These are phyloP conservation scores for Boletus sp. DNA, from an alignment of 1,284 basidiomycete genomes.

Conservation along the genomic window DNA sequence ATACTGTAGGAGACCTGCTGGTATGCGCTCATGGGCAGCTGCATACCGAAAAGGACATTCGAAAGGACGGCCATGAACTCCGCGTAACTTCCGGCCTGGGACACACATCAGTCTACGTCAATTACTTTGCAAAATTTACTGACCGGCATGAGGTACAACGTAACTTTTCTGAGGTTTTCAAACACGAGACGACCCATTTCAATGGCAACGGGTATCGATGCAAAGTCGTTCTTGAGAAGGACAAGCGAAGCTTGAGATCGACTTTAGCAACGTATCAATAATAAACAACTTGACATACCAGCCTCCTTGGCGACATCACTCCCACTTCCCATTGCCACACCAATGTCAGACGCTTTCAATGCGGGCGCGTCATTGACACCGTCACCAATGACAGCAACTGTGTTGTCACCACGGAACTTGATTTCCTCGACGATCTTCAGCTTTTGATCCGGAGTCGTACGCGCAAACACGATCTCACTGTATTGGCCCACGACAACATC, in stretches of 20 bases:
- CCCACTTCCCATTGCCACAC: slow-evolving; percentile 85
- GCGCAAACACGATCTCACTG: slow-evolving; percentile 61
- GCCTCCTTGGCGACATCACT: slow-evolving; percentile 82
- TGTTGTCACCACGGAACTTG: slow-evolving; percentile 48
- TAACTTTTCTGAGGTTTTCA: slow-evolving; percentile 58
- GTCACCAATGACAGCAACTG: slow-evolving; percentile 61
- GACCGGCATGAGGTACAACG: slow-evolving; percentile 46
- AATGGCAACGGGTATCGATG: slow-evolving; percentile 45
- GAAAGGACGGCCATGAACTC: slow-evolving; percentile 42
- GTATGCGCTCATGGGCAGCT: slow-evolving; percentile 46
- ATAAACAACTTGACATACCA: no score
- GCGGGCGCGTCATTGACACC: slow-evolving; percentile 63
- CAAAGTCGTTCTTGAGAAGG: slow-evolving; percentile 41
- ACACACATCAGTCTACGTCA: background rate
- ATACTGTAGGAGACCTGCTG: slow-evolving; percentile 47
- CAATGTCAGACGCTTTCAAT: slow-evolving; percentile 83
- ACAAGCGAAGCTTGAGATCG: slow-evolving; percentile 34
- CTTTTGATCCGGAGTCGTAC: slow-evolving; percentile 66
- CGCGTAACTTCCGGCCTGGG: slow-evolving; percentile 42
- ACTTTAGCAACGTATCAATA: no score
- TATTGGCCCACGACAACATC: slow-evolving; percentile 50
- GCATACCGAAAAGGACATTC: slow-evolving; percentile 45
- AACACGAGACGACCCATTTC: slow-evolving; percentile 58
- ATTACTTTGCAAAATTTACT: slow-evolving; percentile 34
- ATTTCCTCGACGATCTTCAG: slow-evolving; percentile 60